Base-by-base conservation (phyloP, 805 yeast genomes). In the Saccharomycopsis sp. region DNA sequence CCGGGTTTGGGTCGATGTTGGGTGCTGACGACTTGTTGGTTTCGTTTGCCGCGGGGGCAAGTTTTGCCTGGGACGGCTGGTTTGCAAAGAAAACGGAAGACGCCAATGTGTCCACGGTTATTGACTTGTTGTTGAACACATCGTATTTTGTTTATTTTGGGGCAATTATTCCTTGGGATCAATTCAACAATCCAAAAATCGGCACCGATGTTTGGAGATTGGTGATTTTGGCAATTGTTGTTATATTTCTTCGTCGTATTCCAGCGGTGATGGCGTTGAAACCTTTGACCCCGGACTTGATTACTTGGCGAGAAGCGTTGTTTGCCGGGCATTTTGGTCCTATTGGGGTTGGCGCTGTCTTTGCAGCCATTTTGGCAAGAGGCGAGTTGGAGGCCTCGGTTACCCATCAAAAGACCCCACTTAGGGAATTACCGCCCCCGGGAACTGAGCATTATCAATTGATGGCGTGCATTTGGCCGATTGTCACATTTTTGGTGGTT, bases 241-340 rank as follows among this genome's bases (percentile, higher is more conserved):
- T 87, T 23, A 67, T 87, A 10, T 71, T 84, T 39, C 67, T 87
- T 48, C 70, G 96, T 51, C 69, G 96, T 50, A 65, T 87, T 7
- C 96, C 96, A 0, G 88, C 85, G 1, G 83, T 87, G 32, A 53
- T 87, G 36, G 69, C 75, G 0, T 61, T 83, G 37, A 82, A 82
- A 53, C 87, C 89, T 0, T 56, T 86, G 18, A 80, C 85, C 1
- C 95, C 96, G 0, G 96, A 87, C 56, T 73, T 87, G 30, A 78
- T 85, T 52, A 73, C 85, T 8, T 87, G 96, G 95, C 75, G 95
- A 58, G 96, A 87, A 58, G 96, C 96, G 0, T 57, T 87, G 3
- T 88, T 88, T 59, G 85, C 94, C 58, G 96, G 96, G 16, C 95
- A 87, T 62, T 87, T 88, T 59, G 96, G 96, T 13, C 96, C 96